Evolutionary conservation across 2,329 filamentous ascomycete species (phyloP).

Genomic region (Exophiala xenobiotica): DNA sequence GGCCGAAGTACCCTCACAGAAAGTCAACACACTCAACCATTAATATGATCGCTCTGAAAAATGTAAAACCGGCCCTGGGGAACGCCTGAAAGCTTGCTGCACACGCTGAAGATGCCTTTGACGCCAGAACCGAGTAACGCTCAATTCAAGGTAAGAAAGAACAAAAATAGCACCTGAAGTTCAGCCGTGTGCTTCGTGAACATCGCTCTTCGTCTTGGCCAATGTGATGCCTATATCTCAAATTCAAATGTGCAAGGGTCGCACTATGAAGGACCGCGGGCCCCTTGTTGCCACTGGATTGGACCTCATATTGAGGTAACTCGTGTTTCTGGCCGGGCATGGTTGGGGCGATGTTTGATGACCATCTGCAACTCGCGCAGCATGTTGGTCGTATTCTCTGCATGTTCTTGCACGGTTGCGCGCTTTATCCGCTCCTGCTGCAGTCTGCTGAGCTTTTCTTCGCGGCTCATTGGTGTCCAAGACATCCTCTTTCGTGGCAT

Average conservation of each 20-base stretch:
- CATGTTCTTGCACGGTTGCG: slow-evolving; percentile 68
- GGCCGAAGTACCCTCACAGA: too few species aligned
- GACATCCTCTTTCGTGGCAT: slow-evolving; percentile 67
- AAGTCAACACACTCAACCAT: too few species aligned
- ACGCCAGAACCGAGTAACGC: background rate
- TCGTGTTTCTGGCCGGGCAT: slow-evolving; percentile 39
- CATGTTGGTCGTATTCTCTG: slow-evolving; percentile 84
- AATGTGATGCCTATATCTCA: background rate
- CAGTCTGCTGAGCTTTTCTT: slow-evolving; percentile 84
- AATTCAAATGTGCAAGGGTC: background rate
- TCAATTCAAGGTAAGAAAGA: background rate
- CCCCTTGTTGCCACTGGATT: background rate
- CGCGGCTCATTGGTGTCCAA: slow-evolving; percentile 61
- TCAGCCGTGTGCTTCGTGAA: background rate
- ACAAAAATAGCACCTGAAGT: background rate
- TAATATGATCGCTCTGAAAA: too few species aligned
- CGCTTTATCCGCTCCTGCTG: slow-evolving; percentile 79
- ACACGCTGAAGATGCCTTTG: background rate
- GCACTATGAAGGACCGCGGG: background rate
- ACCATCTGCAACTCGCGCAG: slow-evolving; percentile 89
- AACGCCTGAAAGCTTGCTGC: background rate
- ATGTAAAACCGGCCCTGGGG: too few species aligned
- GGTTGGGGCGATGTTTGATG: slow-evolving; percentile 60
- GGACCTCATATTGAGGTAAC: slow-evolving; percentile 44
- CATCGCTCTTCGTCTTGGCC: background rate